Evolutionary conservation across 2,329 filamentous ascomycete genomes (phyloP).

Genomic region (Venturia pyrina): DNA sequence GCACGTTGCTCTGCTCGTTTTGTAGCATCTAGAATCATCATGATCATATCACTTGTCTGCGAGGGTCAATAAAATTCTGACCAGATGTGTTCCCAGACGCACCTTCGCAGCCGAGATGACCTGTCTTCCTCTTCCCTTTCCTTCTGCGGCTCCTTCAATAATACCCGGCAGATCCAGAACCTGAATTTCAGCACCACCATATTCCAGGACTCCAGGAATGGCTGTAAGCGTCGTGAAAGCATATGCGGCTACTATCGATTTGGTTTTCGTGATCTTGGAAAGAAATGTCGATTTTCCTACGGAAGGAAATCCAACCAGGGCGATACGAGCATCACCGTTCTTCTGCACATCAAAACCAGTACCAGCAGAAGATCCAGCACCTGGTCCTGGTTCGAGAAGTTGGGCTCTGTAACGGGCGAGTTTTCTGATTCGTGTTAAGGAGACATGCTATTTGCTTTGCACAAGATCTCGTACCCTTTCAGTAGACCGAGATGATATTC

Average conservation of each 20-base stretch:
- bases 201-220: slow-evolving; percentile 94
- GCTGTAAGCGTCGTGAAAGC: slow-evolving; percentile 96
- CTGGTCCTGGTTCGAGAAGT: slow-evolving; percentile 78
- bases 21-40: slow-evolving; percentile 95
- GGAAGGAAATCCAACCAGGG: slow-evolving; percentile 95
- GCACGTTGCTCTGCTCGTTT: slow-evolving; percentile 91
- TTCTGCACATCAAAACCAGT: slow-evolving; percentile 85
- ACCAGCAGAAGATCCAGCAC: slow-evolving; percentile 67
- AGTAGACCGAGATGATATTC: slow-evolving; percentile 97
- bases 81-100: slow-evolving; percentile 9
- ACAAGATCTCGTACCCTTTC: slow-evolving; percentile 65
- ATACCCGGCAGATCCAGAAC: slow-evolving; percentile 96
- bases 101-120: slow-evolving; percentile 93
- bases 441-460: slow-evolving; percentile 1
- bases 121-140: slow-evolving; percentile 89
- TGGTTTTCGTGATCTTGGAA: slow-evolving; percentile 98
- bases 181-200: slow-evolving; percentile 95
- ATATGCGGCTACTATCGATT: slow-evolving; percentile 91
- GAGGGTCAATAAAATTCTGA: background rate
- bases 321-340: slow-evolving; percentile 90
- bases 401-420: slow-evolving; percentile 90
- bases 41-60: slow-evolving; percentile 85
- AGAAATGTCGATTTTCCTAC: slow-evolving; percentile 98
- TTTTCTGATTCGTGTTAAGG: slow-evolving; percentile 52
- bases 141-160: slow-evolving; percentile 92